Conservation (phyloP, 768 basidiomycete genomes). For the Trametes coccinea region DNA sequence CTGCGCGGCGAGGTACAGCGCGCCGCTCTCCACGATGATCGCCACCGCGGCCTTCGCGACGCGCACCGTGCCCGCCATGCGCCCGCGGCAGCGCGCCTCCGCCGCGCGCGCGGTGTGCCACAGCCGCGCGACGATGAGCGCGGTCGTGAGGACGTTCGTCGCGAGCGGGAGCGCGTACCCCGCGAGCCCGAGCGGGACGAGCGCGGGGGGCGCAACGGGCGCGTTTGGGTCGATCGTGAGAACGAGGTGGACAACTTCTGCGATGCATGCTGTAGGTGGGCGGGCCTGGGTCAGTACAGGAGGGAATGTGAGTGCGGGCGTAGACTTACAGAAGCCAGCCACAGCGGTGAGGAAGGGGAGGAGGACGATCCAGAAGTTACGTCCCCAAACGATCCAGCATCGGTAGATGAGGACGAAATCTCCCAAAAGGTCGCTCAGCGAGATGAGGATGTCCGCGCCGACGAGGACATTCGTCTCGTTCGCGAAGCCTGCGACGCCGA, state of each 20-base stretch:
- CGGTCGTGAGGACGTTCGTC: constrained; percentile 44
- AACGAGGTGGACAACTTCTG: constrained; percentile 31
- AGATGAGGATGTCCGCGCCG: constrained; percentile 28
- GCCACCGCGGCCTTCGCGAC: too few species aligned
- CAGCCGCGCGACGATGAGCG: too few species aligned
- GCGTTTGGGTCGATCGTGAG: constrained; percentile 28
- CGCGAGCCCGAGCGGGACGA: constrained; percentile 36
- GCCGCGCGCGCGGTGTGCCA: too few species aligned
- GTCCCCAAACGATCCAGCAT: constrained; percentile 17
- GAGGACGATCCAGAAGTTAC: constrained; percentile 12
- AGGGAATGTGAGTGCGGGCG: not conserved
- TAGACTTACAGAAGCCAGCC: constrained; percentile 5
- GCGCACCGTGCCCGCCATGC: too few species aligned
- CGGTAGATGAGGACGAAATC: constrained; percentile 15
- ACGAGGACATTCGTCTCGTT: constrained; percentile 34
- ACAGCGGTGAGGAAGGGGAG: constrained; percentile 7
- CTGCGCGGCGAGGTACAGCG: too few species aligned
- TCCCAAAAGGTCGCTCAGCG: constrained; percentile 7
- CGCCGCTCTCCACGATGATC: too few species aligned
- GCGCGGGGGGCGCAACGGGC: constrained; percentile 37
- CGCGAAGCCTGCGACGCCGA: constrained; percentile 31
- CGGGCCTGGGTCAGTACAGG: not conserved
- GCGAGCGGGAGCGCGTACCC: constrained; percentile 41
- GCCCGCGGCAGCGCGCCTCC: too few species aligned
- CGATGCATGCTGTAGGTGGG: constrained; percentile 32